Base-by-base conservation (phyloP, 257 asterid genomes). In the Catharanthus roseus region DNA sequence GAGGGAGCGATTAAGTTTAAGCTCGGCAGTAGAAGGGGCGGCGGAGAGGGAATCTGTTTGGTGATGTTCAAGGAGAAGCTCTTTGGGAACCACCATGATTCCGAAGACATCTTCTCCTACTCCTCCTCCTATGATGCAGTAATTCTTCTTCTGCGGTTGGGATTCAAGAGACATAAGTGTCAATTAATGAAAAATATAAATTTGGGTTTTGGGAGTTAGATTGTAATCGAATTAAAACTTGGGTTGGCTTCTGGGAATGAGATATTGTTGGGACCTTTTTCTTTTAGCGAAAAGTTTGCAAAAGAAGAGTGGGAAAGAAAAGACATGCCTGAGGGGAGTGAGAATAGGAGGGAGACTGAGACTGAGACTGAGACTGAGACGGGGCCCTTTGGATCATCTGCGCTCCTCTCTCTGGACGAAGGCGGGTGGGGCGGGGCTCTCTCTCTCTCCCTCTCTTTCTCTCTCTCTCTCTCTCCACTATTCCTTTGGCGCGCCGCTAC, bases 101-200 rank as follows among this genome's bases (percentile, higher is more conserved):
- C 86, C 87, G 65, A 73, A 84, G 5, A 75, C 15, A 77, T 84
- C 90, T 69, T 62, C 58, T 23, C 57, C 68, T 34, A 21, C 67
- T 33, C 44, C 65, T 13, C 41, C 65, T 42, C 86, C 90, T 79
- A 84, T 85, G 9, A 70, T 64, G 72, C 87, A 74, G 77, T 39
- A 82, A 68, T 78, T 82, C 85, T 87, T 86, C 75, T 81, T 85
- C 95, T 84, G 92, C 80, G 77, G 75, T 72, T 78, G 78, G 71
- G 83, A 87, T 72, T 77, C 76, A 72, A 76, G 65, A 58, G 71
- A 63, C 75, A 83, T 70, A 64, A 72, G 68, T 0, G 41, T 56
- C 24, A 34, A 60, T 31, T 13, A 31, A 33, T 33, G 42, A 60
- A 18, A 26, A 57, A 12, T n/a, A n/a, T n/a, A n/a, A n/a, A n/a